Percentiles rank a stretch among this genome's conserved stretches.
phyloP scores from a whole-genome alignment of 306 rosid genomes.

The Prunus kanzakura region DNA sequence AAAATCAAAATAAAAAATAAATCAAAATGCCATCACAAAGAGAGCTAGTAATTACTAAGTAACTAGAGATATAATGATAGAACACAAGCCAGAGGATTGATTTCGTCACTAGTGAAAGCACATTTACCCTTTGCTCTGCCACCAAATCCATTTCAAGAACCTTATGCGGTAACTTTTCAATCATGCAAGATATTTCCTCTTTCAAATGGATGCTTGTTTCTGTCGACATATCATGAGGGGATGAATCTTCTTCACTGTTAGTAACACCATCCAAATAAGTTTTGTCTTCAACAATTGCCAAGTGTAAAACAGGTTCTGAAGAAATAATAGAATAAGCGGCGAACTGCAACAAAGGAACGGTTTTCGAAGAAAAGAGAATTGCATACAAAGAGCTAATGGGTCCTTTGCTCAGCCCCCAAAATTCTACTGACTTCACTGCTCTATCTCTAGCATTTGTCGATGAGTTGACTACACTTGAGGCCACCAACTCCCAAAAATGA shows the following conservation, averaged over 20 bases:
- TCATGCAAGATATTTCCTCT: slow-evolving; percentile 64
- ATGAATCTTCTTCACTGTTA: slow-evolving; percentile 47
- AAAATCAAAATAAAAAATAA: neutral
- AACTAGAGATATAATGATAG: slow-evolving; percentile 3
- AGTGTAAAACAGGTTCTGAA: slow-evolving; percentile 61
- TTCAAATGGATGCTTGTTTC: slow-evolving; percentile 59
- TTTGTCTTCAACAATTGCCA: slow-evolving; percentile 62
- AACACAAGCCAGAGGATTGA: slow-evolving; percentile 6
- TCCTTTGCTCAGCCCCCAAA: slow-evolving; percentile 94
- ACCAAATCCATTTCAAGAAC: slow-evolving; percentile 64
- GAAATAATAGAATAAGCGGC: slow-evolving; percentile 80
- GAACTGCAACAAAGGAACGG: slow-evolving; percentile 67
- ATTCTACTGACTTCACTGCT: slow-evolving; percentile 90
- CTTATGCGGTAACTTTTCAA: slow-evolving; percentile 62
- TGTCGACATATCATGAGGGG: slow-evolving; percentile 45
- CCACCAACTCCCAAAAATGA: slow-evolving; percentile 80
- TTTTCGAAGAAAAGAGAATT: slow-evolving; percentile 73
- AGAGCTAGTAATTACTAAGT: slow-evolving; percentile 7
- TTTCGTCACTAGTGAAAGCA: slow-evolving; percentile 17
- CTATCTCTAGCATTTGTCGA: slow-evolving; percentile 71
- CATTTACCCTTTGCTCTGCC: slow-evolving; percentile 66
- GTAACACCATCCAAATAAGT: slow-evolving; percentile 41
- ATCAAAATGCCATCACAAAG: neutral
- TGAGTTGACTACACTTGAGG: slow-evolving; percentile 64
- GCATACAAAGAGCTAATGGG: slow-evolving; percentile 80